Conservation (phyloP, 768 basidiomycete species). For the Boletus rubescentipes region DNA sequence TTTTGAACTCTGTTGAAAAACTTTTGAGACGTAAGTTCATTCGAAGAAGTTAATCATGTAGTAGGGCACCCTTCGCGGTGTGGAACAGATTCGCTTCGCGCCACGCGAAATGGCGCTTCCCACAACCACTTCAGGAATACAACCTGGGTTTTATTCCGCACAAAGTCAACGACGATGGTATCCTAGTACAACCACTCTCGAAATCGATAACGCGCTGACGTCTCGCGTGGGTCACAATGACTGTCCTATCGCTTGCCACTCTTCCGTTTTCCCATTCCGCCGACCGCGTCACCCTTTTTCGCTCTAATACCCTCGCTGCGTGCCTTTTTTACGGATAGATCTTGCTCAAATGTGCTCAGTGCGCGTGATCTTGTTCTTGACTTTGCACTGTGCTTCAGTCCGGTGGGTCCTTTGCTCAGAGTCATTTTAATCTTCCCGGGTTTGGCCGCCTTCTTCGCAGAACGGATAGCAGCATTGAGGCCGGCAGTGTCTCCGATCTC, state of each 20-base stretch:
- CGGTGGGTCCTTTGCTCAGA: conserved; percentile 35
- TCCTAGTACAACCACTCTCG: background rate
- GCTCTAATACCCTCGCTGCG: conserved; percentile 61
- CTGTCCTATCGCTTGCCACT: conserved; percentile 35
- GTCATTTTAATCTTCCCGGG: conserved; percentile 73
- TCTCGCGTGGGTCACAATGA: background rate
- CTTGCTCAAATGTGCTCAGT: conserved; percentile 55
- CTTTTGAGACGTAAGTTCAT: conserved; percentile 11
- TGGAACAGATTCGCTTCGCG: conserved; percentile 17
- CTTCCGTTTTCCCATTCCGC: conserved; percentile 51
- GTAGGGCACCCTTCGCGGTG: conserved; percentile 20
- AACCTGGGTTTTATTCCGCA: background rate
- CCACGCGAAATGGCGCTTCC: conserved; percentile 32
- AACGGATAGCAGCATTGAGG: conserved; percentile 75
- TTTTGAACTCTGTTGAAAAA: conserved; percentile 9
- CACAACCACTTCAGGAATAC: conserved; percentile 13
- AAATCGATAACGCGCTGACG: background rate
- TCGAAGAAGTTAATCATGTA: conserved; percentile 26
- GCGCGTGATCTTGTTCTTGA: conserved; percentile 32
- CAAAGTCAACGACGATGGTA: background rate
- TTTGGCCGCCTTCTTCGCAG: conserved; percentile 76
- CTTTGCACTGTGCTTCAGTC: conserved; percentile 34
- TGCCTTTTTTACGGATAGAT: conserved; percentile 48
- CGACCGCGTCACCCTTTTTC: conserved; percentile 58
- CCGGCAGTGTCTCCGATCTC: conserved; percentile 53